Base-by-base conservation (phyloP, 345 rosid species). In the Gossypium turneri region DNA sequence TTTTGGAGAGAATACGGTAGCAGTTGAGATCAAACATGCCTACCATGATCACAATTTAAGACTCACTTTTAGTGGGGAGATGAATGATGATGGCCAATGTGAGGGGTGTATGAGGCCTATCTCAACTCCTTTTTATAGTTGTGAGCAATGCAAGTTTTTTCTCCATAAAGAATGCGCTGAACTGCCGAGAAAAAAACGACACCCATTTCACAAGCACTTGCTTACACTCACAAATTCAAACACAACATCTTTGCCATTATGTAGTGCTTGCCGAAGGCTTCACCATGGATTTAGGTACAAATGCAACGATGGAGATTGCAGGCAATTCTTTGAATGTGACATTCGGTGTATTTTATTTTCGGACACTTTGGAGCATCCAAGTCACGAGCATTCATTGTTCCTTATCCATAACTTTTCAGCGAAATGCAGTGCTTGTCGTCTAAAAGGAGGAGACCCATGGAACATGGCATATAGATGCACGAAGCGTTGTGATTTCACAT, bases 81-180 rank as follows among this genome's bases (percentile, higher is more conserved):
- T 56, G 29, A 10, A 73, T 12, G 56, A 17, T 20, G 67, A 55
- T 1, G 48, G 41, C 41, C 13, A 2, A 8, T 81, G 82, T 34
- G 68, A 67, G 27, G 77, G 77, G 38, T 78, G 84, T 61, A 29
- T 70, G 38, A 52, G 45, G 34, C 24, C 77, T 27, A 9, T 75
- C 11, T 72, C 74, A 22, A 58, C 22, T 44, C 27, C 52, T 45
- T 34, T 34, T 34, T 81, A 75, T 58, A 27, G 1, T 41, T 75
- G 81, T 44, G 52, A 71, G 29, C 51, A 73, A 15, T 75, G 79
- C 24, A 65, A 9, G 24, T 81, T 67, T 11, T 47, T 59, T 17
- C 72, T 81, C 47, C 81, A 75, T 45, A 13, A 75, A 51, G 7
- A 9, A 52, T 78, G 84, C 15, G 77, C 71, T 27, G 19, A 81